phyloP scores from a whole-genome alignment of 768 basidiomycete species.

The Tylopilus cervinicoccineus region DNA sequence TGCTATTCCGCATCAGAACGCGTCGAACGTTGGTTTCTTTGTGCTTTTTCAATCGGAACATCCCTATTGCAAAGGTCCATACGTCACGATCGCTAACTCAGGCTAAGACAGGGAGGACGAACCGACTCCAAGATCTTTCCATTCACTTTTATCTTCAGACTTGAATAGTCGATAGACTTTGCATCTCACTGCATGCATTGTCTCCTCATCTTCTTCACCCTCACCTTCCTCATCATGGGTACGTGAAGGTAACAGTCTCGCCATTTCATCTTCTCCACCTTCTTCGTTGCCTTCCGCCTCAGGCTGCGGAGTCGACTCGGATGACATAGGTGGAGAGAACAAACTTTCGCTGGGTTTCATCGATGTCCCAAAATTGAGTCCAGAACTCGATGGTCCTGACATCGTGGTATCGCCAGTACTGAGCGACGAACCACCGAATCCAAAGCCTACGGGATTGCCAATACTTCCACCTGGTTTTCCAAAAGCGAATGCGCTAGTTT shows the following conservation, averaged over 20 bases:
- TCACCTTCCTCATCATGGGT: conserved; percentile 68
- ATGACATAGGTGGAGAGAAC: conserved; percentile 27
- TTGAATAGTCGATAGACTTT: conserved; percentile 63
- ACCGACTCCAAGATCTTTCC: conserved; percentile 71
- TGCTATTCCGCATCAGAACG: conserved; percentile 66
- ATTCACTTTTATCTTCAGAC: conserved; percentile 43
- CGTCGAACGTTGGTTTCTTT: conserved; percentile 57
- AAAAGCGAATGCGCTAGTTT: conserved; percentile 24
- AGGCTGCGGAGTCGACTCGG: conserved; percentile 29
- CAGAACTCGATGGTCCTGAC: conserved; percentile 11
- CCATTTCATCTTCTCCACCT: conserved; percentile 28
- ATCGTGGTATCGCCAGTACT: conserved; percentile 18
- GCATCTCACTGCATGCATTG: conserved; percentile 50
- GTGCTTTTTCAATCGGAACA: conserved; percentile 71
- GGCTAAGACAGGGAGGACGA: conserved; percentile 21
- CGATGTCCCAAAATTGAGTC: conserved; percentile 24
- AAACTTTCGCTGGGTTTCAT: conserved; percentile 21
- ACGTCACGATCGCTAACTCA: neutral
- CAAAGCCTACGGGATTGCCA: conserved; percentile 64
- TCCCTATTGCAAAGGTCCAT: conserved; percentile 39
- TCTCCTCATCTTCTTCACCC: conserved; percentile 80
- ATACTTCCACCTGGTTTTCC: conserved; percentile 43
- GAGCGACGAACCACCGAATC: conserved; percentile 31
- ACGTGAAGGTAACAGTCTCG: conserved; percentile 20
- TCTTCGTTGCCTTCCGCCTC: conserved; percentile 23